Percentiles rank a stretch among this genome's conserved stretches.
These are phyloP conservation scores for Pleurotus tuoliensis DNA, from an alignment of 768 basidiomycete genomes.

Conservation along the genomic window DNA sequence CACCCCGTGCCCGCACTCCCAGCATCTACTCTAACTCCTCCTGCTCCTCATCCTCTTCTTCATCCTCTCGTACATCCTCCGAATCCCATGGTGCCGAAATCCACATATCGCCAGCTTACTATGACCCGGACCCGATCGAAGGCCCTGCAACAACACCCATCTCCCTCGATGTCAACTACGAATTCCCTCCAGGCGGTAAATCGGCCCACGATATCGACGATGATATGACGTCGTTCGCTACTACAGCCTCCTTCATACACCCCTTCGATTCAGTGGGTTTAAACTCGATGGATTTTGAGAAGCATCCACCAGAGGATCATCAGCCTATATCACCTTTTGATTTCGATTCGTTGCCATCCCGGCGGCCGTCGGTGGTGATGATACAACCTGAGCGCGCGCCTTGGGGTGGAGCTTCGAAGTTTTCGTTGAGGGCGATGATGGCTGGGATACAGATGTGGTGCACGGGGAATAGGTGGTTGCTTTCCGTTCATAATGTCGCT, in stretches of 20 bases:
- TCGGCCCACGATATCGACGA: constrained; percentile 7
- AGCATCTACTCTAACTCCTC: constrained; percentile 10
- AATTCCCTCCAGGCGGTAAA: constrained; percentile 12
- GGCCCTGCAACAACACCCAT: constrained; percentile 20
- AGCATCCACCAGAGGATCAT: constrained; percentile 29
- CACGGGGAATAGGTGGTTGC: constrained; percentile 34
- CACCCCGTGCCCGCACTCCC: constrained; percentile 13
- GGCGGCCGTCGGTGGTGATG: constrained; percentile 16
- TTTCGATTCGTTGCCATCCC: constrained; percentile 46
- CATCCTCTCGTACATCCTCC: constrained; percentile 18
- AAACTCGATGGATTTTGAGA: constrained; percentile 18
- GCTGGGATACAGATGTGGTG: constrained; percentile 41
- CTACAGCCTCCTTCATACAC: constrained; percentile 49
- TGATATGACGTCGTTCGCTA: constrained; percentile 19
- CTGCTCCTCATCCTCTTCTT: constrained; percentile 18
- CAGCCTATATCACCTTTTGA: constrained; percentile 42
- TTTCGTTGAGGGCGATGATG: constrained; percentile 28
- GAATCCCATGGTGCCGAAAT: constrained; percentile 13
- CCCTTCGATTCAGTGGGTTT: constrained; percentile 31
- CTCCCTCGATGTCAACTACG: constrained; percentile 6
- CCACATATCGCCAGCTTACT: constrained; percentile 21
- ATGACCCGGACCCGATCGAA: constrained; percentile 21
- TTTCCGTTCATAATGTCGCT: constrained; percentile 9
- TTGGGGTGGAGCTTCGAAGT: constrained; percentile 14
- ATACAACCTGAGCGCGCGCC: constrained; percentile 17